Percentiles rank a stretch among this genome's conserved stretches.
These are phyloP conservation scores for Cordyceps tenuipes DNA, from an alignment of 2,329 filamentous ascomycete genomes.

Conservation along the genomic window DNA sequence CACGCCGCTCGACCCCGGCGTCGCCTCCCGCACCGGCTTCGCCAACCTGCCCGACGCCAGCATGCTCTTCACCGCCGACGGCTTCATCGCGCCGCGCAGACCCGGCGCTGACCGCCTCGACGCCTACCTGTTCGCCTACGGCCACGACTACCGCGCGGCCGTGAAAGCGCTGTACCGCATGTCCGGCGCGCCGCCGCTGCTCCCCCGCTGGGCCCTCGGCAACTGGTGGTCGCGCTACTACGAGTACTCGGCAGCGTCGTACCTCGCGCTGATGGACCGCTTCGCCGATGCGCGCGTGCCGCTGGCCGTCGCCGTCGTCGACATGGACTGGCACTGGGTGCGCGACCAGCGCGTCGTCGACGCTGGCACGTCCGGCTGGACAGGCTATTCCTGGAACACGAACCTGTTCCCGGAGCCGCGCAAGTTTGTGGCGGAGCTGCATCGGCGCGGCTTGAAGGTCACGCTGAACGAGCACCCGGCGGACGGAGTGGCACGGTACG, in stretches of 20 bases:
- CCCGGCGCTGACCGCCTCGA: conserved; percentile 40
- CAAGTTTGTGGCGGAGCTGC: conserved; percentile 42
- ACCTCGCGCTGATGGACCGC: conserved; percentile 47
- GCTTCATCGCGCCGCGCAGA: conserved; percentile 41
- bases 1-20: conserved; percentile 38
- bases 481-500: conserved; percentile 47
- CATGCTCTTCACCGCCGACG: conserved; percentile 47
- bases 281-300: conserved; percentile 45
- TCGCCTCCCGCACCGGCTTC: conserved; percentile 43
- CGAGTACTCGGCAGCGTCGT: conserved; percentile 46
- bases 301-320: conserved; percentile 50
- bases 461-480: conserved; percentile 56
- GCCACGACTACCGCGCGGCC: conserved; percentile 45
- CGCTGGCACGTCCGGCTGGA: conserved; percentile 27
- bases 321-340: conserved; percentile 61
- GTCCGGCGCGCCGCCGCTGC: conserved; percentile 45
- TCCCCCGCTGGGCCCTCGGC: conserved; percentile 51
- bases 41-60: conserved; percentile 45
- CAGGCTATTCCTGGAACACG: conserved; percentile 54
- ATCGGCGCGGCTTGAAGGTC: conserved; percentile 41
- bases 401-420: conserved; percentile 38
- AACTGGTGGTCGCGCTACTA: conserved; percentile 62
- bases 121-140: conserved; percentile 53
- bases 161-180: conserved; percentile 46
- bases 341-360: conserved; percentile 33